phyloP scores from a whole-genome alignment of 345 rosid species.

The Triadica sebifera region DNA sequence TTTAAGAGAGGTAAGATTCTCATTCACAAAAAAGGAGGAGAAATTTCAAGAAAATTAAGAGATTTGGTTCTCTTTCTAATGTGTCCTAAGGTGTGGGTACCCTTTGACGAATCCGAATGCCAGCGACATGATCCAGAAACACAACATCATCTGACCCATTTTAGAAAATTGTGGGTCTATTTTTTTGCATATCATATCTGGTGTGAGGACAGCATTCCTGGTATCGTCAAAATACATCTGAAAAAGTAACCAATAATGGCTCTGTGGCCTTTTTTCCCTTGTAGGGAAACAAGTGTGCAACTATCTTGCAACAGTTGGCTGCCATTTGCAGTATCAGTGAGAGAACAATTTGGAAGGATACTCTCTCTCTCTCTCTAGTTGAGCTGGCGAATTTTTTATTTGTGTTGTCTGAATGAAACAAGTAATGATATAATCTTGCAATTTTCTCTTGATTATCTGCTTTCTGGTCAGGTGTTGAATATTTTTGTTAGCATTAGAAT shows the following conservation, averaged over 20 bases:
- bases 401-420: neutral
- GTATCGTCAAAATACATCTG: neutral
- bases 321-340: constrained; percentile 84
- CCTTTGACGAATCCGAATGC: too few species aligned
- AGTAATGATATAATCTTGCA: neutral
- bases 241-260: neutral
- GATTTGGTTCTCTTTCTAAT: too few species aligned
- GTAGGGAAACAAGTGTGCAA: constrained; percentile 85
- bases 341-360: constrained; percentile 63
- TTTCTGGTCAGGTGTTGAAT: neutral
- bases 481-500: neutral
- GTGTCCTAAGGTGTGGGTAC: too few species aligned
- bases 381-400: neutral
- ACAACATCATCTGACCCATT: too few species aligned
- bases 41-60: too few species aligned
- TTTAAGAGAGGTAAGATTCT: too few species aligned
- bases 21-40: too few species aligned
- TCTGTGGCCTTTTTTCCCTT: constrained; percentile 9
- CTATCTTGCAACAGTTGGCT: constrained; percentile 85
- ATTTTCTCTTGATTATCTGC: neutral
- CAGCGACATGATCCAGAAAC: too few species aligned
- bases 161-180: too few species aligned
- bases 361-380: constrained; percentile 36
- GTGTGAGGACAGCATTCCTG: neutral
- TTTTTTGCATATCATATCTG: neutral